Conservation (phyloP, 1,284 basidiomycete species). For the Cutaneotrichosporon sp. region DNA sequence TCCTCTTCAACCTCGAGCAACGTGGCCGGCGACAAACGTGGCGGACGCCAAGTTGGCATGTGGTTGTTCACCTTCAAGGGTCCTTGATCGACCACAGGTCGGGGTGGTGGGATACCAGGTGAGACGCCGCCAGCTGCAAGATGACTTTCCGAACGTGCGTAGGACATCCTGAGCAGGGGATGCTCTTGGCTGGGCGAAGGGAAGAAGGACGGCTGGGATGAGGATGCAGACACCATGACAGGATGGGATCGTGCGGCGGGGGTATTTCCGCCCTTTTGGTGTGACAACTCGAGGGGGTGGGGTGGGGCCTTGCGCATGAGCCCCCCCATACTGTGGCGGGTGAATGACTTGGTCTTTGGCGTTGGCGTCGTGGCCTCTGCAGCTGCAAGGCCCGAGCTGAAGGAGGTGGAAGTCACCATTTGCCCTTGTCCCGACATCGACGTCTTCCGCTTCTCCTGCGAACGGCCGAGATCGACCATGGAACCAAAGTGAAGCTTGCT, state of each 20-base stretch:
- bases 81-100: conserved; percentile 11
- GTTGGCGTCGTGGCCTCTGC: not conserved
- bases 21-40: conserved; percentile 13
- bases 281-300: conserved; percentile 17
- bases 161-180: conserved; percentile 17
- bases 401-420: not conserved
- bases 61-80: conserved; percentile 1
- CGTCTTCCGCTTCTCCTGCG: not conserved
- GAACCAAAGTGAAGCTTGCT: conserved; percentile 19
- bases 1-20: conserved; percentile 18
- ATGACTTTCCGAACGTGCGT: conserved; percentile 17
- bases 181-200: conserved; percentile 5
- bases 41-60: conserved; percentile 15
- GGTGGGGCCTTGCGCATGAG: conserved; percentile 8
- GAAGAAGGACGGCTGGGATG: conserved; percentile 13
- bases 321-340: conserved; percentile 7
- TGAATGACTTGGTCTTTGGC: not conserved
- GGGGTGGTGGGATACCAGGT: not conserved
- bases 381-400: not conserved
- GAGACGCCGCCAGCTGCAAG: conserved; percentile 7
- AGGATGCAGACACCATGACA: not conserved
- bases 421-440: not conserved
- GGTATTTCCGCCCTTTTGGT: not conserved
- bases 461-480: conserved; percentile 16
- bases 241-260: conserved; percentile 15